Base-by-base conservation (phyloP, 2,329 filamentous ascomycete species). In the Fusarium avenaceum region DNA sequence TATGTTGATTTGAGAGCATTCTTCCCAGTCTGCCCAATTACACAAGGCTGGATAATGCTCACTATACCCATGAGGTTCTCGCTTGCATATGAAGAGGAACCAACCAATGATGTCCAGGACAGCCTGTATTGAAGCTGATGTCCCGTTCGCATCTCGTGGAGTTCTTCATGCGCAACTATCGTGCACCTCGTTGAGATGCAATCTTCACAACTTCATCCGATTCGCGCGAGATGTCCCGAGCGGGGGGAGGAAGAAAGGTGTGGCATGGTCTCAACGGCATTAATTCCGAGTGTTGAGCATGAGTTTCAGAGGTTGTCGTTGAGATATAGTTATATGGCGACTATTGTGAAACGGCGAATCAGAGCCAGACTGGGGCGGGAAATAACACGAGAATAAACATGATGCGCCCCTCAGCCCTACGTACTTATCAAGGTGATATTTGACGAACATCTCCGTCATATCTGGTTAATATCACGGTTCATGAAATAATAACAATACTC, bases 361-460 rank as follows among this genome's bases (percentile, higher is more conserved):
- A 26, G 14, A 19, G 38, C 8, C 9, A 39, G n/a, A 33, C 20
- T 28, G 28, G n/a, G 5, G 6, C 8, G 8, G 59, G 49, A 44
- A 60, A 63, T 57, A 63, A 63, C 48, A 40, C 49, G 43, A 63
- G 6, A 63, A 48, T 63, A 63, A 44, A 48, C 38, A 14, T 6
- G n/a, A 40, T 13, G 14, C 24, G 10, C 22, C 26, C 9, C 26
- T 63, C 43, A 63, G 38, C 38, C 59, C 50, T 48, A 28, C 2
- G 24, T 7, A 24, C 17, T 1, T 4, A 6, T 47, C 6, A 4
- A 47, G 30, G 20, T 5, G 33, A n/a, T n/a, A 35, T 4, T 17
- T 35, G 6, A 35, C 4, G 6, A 30, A 28, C 26, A 28, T 11
- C 26, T 10, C 26, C 26, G 26, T 10, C 28, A 11, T 11, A 30